Conservation (phyloP, 2,329 filamentous ascomycete genomes). For the Ophiostoma tasmaniense region DNA sequence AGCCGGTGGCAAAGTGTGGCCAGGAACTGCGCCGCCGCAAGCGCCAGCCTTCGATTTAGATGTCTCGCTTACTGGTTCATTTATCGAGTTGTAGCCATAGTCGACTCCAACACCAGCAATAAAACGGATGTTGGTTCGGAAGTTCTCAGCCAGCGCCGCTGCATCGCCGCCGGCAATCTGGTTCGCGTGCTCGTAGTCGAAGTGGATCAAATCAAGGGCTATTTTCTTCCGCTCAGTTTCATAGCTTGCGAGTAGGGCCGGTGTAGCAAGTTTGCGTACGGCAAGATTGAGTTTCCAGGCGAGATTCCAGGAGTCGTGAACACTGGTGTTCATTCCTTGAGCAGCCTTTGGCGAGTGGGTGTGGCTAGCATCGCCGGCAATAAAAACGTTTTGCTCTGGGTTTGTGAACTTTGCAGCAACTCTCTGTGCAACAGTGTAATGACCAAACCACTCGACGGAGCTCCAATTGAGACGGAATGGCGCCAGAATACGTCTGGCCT, state of each 20-base stretch:
- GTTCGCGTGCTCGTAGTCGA: slow-evolving; percentile 38
- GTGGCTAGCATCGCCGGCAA: slow-evolving; percentile 57
- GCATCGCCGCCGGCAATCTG: slow-evolving; percentile 49
- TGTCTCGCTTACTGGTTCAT: slow-evolving; percentile 25
- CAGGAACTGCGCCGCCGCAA: slow-evolving; percentile 35
- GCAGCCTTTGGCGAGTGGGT: slow-evolving; percentile 59
- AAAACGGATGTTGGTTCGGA: slow-evolving; percentile 56
- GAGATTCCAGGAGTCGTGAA: slow-evolving; percentile 56
- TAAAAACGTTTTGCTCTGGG: slow-evolving; percentile 47
- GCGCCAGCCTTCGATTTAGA: slow-evolving; percentile 20
- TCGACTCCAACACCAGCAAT: slow-evolving; percentile 58
- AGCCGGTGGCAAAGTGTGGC: slow-evolving; percentile 53
- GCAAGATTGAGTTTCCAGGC: slow-evolving; percentile 51
- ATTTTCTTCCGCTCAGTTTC: slow-evolving; percentile 54
- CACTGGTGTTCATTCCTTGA: slow-evolving; percentile 51
- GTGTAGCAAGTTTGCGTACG: slow-evolving; percentile 47
- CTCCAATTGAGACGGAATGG: slow-evolving; percentile 50
- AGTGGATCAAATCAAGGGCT: slow-evolving; percentile 49
- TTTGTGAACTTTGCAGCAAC: slow-evolving; percentile 61
- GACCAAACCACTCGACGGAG: slow-evolving; percentile 60
- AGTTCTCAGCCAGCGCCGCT: slow-evolving; percentile 51
- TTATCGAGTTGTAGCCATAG: slow-evolving; percentile 44
- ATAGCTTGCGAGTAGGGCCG: slow-evolving; percentile 50
- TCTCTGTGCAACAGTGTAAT: slow-evolving; percentile 61
- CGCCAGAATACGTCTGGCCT: slow-evolving; percentile 46